A percentile compares a stretch with the other conserved stretches of the same genome.
Conservation (phyloP, 2,329 filamentous ascomycete genomes). For the Paecilomyces sp. region DNA sequence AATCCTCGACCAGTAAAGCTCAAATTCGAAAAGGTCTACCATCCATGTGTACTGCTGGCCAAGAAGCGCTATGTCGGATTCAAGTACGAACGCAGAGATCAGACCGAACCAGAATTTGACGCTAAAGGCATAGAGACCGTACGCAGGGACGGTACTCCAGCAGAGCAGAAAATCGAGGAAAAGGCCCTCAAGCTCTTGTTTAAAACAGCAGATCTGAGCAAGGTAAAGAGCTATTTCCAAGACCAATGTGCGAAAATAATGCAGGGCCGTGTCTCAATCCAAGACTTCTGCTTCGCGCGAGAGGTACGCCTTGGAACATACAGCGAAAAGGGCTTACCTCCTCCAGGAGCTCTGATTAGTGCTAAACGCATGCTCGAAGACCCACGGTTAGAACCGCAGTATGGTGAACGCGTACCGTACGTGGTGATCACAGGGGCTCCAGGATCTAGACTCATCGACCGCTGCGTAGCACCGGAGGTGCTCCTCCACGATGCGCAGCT, state of each 20-base stretch:
- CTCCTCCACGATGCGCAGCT: slow-evolving; percentile 69
- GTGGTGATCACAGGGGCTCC: slow-evolving; percentile 86
- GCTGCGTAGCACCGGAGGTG: slow-evolving; percentile 81
- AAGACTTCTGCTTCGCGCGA: slow-evolving; percentile 92
- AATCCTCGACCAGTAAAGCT: slow-evolving; percentile 91
- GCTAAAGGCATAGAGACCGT: slow-evolving; percentile 99
- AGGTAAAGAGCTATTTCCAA: slow-evolving; percentile 87
- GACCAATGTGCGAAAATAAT: slow-evolving; percentile 87
- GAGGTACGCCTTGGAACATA: slow-evolving; percentile 91
- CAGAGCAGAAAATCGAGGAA: slow-evolving; percentile 94
- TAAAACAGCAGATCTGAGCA: slow-evolving; percentile 77
- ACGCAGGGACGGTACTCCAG: slow-evolving; percentile 85
- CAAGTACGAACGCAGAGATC: slow-evolving; percentile 77
- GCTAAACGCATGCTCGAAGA: slow-evolving; percentile 81
- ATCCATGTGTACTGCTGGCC: slow-evolving; percentile 85
- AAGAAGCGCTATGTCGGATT: slow-evolving; percentile 99
- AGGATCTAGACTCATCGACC: slow-evolving; percentile 75
- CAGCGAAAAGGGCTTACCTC: slow-evolving; percentile 68
- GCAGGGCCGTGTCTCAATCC: slow-evolving; percentile 76
- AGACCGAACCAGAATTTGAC: slow-evolving; percentile 80
- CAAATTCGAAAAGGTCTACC: slow-evolving; percentile 98
- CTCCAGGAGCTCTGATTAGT: slow-evolving; percentile 82
- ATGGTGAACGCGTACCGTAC: slow-evolving; percentile 91
- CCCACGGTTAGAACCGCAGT: slow-evolving; percentile 80
- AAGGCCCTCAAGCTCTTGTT: slow-evolving; percentile 85